Base-by-base conservation (phyloP, 768 basidiomycete species). In the Lentinula lateritia region DNA sequence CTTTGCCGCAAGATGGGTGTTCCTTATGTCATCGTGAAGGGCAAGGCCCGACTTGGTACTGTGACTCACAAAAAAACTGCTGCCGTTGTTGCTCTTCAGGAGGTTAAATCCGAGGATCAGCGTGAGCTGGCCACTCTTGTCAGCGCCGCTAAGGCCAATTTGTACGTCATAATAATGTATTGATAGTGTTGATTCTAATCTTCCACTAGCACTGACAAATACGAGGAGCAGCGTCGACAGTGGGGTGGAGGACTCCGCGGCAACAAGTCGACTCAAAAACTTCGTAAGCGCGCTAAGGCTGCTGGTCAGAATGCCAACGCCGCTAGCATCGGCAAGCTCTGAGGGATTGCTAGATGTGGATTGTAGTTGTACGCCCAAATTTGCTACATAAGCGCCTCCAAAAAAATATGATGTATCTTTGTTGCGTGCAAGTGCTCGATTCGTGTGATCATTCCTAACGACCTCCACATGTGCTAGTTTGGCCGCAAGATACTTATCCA, bases 1-100 rank as follows among this genome's bases (percentile, higher is more conserved):
- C 88, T 98, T 63, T 99, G 96, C 82, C 89, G 95, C 77, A 98
- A 98, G 88, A 98, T 98, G 95, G 95, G 95, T 74, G 91, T 98
- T 28, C 95, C 95, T 46, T 98, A 98, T 78, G 93, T 95, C 65
- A 97, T 99, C 67, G 95, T 97, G 68, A 98, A 98, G 82, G 91
- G 92, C 80, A 98, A 98, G 80, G 93, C 96, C 61, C 92, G 96
- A 73, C 93, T 98, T 70, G 96, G 96, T 68, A 93, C 95, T 7
- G 94, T 98, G 64, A 93, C 95, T 42, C 93, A 97, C 86, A 97
- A 97, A 87, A 98, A 98, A 87, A 98, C 95, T 55, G 88, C 95
- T 50, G 89, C 95, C 56, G 90, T 95, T 57, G 77, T 97, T 58
- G 89, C 92, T 43, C 75, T 99, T 61, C 92, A 95, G 78, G 96